These are phyloP conservation scores for Arctium minus DNA, from an alignment of 129 eudicot species.

Conservation along the genomic window DNA sequence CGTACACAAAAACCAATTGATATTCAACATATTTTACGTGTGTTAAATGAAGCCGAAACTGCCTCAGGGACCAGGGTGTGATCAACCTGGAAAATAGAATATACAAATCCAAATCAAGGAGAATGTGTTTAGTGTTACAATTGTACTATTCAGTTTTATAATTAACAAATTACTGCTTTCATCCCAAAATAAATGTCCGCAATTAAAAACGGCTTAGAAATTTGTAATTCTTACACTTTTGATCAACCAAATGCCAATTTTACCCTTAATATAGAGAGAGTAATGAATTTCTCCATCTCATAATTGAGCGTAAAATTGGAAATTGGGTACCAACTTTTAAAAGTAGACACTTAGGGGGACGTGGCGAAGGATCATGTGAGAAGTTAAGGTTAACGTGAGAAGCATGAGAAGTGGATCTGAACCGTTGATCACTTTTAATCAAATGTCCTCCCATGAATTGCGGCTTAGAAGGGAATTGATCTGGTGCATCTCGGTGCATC, in stretches of 20 bases:
- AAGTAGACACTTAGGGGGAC: background rate
- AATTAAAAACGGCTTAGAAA: background rate
- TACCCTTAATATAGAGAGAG: background rate
- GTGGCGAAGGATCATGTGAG: too few relatives aligned
- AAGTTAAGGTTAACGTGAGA: too few relatives aligned
- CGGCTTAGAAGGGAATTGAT: too few relatives aligned
- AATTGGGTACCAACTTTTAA: background rate
- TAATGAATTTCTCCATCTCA: background rate
- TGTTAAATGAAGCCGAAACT: conserved; percentile 6
- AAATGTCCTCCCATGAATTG: too few relatives aligned
- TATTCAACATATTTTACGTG: background rate
- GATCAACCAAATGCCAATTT: background rate
- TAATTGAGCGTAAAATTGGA: background rate
- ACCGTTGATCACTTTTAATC: too few relatives aligned
- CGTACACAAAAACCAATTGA: background rate
- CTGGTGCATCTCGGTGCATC: too few relatives aligned
- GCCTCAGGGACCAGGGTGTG: background rate
- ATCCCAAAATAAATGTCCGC: background rate
- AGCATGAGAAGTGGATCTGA: too few relatives aligned
- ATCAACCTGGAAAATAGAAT: conserved; percentile 1
- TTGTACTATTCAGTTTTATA: background rate
- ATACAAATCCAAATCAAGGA: background rate
- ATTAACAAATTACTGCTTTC: background rate
- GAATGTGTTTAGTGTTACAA: background rate
- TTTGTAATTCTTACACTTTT: background rate